A percentile compares a stretch with the other conserved stretches of the same genome.
Conservation (phyloP, 2,329 filamentous ascomycete species). For the Aspergillus hiratsukae region DNA sequence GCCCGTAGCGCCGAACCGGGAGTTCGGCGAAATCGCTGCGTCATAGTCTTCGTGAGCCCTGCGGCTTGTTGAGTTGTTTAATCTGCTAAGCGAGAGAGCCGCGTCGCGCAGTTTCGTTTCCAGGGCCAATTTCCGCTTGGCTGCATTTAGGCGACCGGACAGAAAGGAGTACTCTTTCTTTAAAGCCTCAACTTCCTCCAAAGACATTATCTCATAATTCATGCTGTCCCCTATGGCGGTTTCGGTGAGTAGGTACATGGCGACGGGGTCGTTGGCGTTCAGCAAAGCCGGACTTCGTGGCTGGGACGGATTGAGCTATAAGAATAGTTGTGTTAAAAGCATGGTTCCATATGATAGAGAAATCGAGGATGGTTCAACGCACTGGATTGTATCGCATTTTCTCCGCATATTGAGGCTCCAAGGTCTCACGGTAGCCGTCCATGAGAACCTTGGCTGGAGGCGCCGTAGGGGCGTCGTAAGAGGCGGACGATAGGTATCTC, state of each 20-base stretch:
- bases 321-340: not conserved
- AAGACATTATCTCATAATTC: slow-evolving; percentile 76
- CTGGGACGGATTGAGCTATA: slow-evolving; percentile 50
- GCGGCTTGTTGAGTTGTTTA: slow-evolving; percentile 66
- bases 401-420: slow-evolving; percentile 52
- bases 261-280: slow-evolving; percentile 57
- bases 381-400: slow-evolving; percentile 57
- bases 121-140: slow-evolving; percentile 75
- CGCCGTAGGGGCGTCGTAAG: slow-evolving; percentile 29
- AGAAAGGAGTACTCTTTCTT: slow-evolving; percentile 80
- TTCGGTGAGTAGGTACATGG: slow-evolving; percentile 88
- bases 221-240: slow-evolving; percentile 87
- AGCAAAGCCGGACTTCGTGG: slow-evolving; percentile 35
- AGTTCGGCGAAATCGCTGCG: slow-evolving; percentile 39
- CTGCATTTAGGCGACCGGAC: slow-evolving; percentile 71
- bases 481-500: slow-evolving; percentile 33
- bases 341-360: not conserved
- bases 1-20: slow-evolving; percentile 43
- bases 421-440: slow-evolving; percentile 57
- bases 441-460: slow-evolving; percentile 47
- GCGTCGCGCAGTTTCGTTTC: slow-evolving; percentile 95
- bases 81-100: slow-evolving; percentile 74
- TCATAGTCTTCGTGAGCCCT: slow-evolving; percentile 43
- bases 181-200: slow-evolving; percentile 84
- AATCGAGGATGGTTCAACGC: slow-evolving; percentile 24